Conservation (phyloP, 495 filamentous ascomycete genomes). For the Hyaloscypha finlandica region DNA sequence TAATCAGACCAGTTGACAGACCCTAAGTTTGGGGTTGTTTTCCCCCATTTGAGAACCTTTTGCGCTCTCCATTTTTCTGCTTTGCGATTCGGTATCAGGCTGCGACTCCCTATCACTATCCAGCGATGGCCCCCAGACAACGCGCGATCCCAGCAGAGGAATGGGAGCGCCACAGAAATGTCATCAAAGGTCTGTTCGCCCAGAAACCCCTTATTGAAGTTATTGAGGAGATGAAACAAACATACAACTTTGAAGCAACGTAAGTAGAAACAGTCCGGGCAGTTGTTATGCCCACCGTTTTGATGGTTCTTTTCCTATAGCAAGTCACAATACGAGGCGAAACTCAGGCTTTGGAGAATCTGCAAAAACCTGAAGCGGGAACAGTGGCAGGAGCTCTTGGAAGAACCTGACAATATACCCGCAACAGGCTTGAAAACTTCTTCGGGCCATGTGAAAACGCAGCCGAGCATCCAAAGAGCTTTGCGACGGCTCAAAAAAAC, state of each 20-base stretch:
- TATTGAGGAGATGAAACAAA: slow-evolving; percentile 6
- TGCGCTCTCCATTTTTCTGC: neutral
- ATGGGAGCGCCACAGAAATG: slow-evolving; percentile 5
- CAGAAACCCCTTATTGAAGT: neutral
- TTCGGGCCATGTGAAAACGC: slow-evolving; percentile 1
- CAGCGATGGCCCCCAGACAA: slow-evolving; percentile 1
- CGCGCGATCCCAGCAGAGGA: slow-evolving; percentile 5
- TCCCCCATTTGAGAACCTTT: neutral
- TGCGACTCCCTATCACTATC: neutral
- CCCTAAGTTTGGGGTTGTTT: neutral
- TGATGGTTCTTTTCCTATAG: slow-evolving; percentile 2
- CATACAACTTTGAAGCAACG: slow-evolving; percentile 5
- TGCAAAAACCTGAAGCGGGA: neutral
- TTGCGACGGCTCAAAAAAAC: slow-evolving; percentile 2
- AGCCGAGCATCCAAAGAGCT: slow-evolving; percentile 7
- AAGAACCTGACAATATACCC: neutral
- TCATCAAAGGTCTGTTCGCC: slow-evolving; percentile 4
- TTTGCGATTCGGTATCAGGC: slow-evolving; percentile 1
- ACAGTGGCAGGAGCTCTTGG: slow-evolving; percentile 3
- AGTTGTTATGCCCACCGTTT: neutral
- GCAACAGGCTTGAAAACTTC: slow-evolving; percentile 3
- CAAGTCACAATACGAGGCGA: slow-evolving; percentile 9
- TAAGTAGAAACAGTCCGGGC: slow-evolving; percentile 1
- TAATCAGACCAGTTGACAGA: neutral
- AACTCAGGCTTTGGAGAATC: slow-evolving; percentile 8